Percentiles rank a stretch among this genome's conserved stretches.
phyloP scores from a whole-genome alignment of 139 green algal genomes.

The Pycnococcus provasolii region DNA sequence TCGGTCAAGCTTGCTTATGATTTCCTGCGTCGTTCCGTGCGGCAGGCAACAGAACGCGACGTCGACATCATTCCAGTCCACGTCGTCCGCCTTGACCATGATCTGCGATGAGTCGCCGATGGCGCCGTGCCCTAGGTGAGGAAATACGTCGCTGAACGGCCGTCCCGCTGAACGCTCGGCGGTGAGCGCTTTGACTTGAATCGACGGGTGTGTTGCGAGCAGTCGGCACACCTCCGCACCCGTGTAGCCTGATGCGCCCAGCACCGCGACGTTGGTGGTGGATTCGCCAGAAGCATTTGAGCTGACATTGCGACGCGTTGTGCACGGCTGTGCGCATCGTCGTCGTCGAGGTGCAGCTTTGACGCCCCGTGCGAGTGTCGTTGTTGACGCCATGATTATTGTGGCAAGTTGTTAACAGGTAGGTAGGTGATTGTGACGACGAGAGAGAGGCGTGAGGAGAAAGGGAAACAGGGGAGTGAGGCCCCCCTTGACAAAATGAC shows the following conservation, averaged over 20 bases:
- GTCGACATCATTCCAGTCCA: slow-evolving; percentile 70
- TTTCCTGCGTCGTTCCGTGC: slow-evolving; percentile 85
- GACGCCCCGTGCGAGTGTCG: no score
- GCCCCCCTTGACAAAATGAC: no score
- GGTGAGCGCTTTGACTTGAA: slow-evolving; percentile 72
- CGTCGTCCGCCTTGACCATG: slow-evolving; percentile 70
- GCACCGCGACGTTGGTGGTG: slow-evolving; percentile 54
- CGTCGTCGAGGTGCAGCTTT: no score
- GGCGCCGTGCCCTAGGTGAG: slow-evolving; percentile 48
- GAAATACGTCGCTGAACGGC: slow-evolving; percentile 79
- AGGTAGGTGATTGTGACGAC: no score
- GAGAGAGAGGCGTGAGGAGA: no score
- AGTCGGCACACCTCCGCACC: slow-evolving; percentile 81
- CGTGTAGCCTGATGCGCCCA: slow-evolving; percentile 91
- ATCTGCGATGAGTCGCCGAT: slow-evolving; percentile 8
- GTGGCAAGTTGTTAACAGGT: no score
- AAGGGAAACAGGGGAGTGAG: no score
- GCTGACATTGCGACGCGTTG: no score
- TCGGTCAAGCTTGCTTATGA: slow-evolving; percentile 64
- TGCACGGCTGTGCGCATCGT: no score
- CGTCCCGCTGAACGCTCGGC: slow-evolving; percentile 80
- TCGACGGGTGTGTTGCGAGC: slow-evolving; percentile 63
- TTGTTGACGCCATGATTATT: no score
- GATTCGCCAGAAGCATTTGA: no score
- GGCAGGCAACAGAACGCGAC: slow-evolving; percentile 96